A percentile compares a stretch with the other conserved stretches of the same genome.
phyloP scores from a whole-genome alignment of 129 eudicot genomes.

The Ambrosia artemisiifolia region DNA sequence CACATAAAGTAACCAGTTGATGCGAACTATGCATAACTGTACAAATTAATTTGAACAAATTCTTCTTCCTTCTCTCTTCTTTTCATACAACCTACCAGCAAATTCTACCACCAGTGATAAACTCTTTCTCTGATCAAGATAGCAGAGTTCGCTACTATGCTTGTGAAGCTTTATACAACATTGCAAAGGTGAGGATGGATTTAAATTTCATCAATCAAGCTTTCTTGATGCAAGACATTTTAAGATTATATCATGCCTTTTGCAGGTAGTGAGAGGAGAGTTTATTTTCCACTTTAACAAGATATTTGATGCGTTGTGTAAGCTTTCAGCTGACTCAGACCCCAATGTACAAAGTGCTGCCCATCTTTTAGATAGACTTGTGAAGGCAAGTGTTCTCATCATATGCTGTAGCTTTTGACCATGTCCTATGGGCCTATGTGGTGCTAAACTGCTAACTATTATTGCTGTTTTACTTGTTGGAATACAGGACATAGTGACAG shows the following conservation, averaged over 20 bases:
- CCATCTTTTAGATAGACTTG: conserved; percentile 93
- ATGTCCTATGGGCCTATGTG: not conserved
- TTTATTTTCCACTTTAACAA: conserved; percentile 88
- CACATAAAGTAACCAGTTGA: not conserved
- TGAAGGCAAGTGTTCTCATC: conserved; percentile 50
- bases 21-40: not conserved
- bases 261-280: conserved; percentile 95
- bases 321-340: conserved; percentile 98
- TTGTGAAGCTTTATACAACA: conserved; percentile 95
- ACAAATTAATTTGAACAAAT: not conserved
- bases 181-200: conserved; percentile 71
- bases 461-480: conserved; percentile 20
- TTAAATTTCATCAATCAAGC: not conserved
- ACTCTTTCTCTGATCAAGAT: conserved; percentile 88
- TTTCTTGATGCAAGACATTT: conserved; percentile 15
- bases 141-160: conserved; percentile 96
- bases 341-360: conserved; percentile 98
- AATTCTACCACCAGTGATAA: conserved; percentile 88
- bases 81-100: conserved; percentile 46
- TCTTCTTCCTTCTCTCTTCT: not conserved
- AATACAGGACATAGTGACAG: conserved; percentile 86
- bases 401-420: not conserved
- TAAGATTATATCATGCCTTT: conserved; percentile 24
- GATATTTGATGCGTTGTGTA: conserved; percentile 89
- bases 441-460: not conserved